phyloP scores from a whole-genome alignment of 2,329 filamentous ascomycete species.

The Diaporthe caulivora region DNA sequence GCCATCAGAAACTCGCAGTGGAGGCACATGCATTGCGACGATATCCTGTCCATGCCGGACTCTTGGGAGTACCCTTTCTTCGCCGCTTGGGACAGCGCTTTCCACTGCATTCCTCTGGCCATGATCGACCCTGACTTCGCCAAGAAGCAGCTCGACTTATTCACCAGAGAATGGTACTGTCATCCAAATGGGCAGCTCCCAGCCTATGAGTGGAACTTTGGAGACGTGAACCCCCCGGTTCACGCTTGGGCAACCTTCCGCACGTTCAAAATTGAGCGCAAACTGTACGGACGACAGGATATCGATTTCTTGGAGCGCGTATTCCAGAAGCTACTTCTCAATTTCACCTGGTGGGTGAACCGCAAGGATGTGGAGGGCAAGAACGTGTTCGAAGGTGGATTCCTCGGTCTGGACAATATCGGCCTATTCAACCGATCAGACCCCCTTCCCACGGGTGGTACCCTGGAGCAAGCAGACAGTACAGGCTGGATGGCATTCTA shows the following conservation, averaged over 20 bases:
- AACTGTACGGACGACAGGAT: constrained; percentile 95
- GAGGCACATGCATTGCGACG: constrained; percentile 95
- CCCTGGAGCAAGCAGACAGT: constrained; percentile 95
- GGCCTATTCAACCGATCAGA: constrained; percentile 97
- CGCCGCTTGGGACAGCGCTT: constrained; percentile 96
- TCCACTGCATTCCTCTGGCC: constrained; percentile 94
- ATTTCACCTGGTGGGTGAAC: constrained; percentile 99
- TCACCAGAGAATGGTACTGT: constrained; percentile 98
- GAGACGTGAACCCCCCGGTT: constrained; percentile 95
- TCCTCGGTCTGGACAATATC: constrained; percentile 96
- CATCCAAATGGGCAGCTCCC: constrained; percentile 96
- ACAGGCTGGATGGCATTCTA: constrained; percentile 99
- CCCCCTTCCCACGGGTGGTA: constrained; percentile 91
- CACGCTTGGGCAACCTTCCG: constrained; percentile 97
- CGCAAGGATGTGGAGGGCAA: constrained; percentile 95
- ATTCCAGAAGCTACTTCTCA: constrained; percentile 94
- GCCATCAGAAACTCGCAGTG: constrained; percentile 87
- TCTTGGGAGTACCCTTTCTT: constrained; percentile 99
- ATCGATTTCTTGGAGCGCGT: constrained; percentile 95
- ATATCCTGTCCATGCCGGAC: constrained; percentile 97
- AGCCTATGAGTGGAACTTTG: constrained; percentile 96
- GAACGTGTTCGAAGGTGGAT: constrained; percentile 97
- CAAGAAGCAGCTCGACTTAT: constrained; percentile 96
- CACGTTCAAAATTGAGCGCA: constrained; percentile 97
- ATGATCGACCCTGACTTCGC: constrained; percentile 99